Evolutionary conservation across 805 yeast species (phyloP), one percentile per base, ranked within the genome.

Genomic region (Phaffomyces thermotolerans): DNA sequence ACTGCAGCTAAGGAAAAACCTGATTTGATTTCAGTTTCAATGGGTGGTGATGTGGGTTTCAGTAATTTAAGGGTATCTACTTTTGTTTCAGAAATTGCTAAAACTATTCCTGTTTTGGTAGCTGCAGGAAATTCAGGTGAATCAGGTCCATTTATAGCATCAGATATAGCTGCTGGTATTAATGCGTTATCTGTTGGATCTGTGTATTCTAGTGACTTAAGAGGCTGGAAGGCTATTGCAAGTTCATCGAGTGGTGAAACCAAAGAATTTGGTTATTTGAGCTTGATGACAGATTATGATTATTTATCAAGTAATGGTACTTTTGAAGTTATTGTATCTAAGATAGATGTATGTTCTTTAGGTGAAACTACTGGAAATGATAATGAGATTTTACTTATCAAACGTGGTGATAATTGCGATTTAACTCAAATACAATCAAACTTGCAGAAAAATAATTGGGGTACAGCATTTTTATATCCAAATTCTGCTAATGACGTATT

Each of bases 51-150:
- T 39, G 33, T 36, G 39, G 51, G 50, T 29, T 50, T 45, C 27
- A 46, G 29, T 33, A 35, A 34, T 32, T 22, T 18, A 13, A 49
- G 51, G 22, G 18, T 50, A 13, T 44, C 51, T 20, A 10, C 9
- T 10, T 27, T 50, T 9, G 45, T 51, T 8, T 35, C 48, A 15
- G 34, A 36, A n/a, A 48, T 50, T 29, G 43, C 50, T 15, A 20
- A 43, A 32, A 47, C 43, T 13, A 40, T 40, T 17, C 37, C 50
- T 14, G 31, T 48, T 23, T 15, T 50, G 33, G 48, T 41, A 17
- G 42, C 51, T 32, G 53, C 53, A 34, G 53, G 53, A 41, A 47
- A 50, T 37, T 17, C 43, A 37, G 53, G 49, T 42, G 34, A 24
- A 1, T 10, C 25, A 3, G 52, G 52, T 25, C 40, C 48, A 5